These are phyloP conservation scores for Stipa capillata DNA, from an alignment of 176 grass and related monocot genomes.

Conservation along the genomic window DNA sequence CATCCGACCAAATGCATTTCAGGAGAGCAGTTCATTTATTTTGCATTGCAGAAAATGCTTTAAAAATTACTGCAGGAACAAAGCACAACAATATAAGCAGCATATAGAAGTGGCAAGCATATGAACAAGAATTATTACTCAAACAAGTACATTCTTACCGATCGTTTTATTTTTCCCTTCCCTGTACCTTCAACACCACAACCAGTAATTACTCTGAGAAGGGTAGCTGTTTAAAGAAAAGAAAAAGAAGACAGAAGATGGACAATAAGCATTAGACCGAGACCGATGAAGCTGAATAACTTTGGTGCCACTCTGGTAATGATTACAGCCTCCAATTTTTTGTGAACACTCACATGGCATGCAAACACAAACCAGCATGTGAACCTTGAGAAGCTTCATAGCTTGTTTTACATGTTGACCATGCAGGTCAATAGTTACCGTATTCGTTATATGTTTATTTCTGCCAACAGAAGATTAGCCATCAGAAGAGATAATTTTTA, in stretches of 20 bases:
- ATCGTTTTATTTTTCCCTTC: slow-evolving; percentile 76
- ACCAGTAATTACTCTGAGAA: slow-evolving; percentile 87
- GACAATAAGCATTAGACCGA: slow-evolving; percentile 20
- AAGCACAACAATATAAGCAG: neutral
- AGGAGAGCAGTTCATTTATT: neutral
- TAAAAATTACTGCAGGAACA: neutral
- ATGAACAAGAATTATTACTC: neutral
- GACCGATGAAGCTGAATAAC: neutral
- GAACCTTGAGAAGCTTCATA: slow-evolving; percentile 72
- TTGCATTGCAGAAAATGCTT: neutral
- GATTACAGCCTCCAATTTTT: neutral
- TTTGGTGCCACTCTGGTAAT: neutral
- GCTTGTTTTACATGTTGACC: slow-evolving; percentile 91
- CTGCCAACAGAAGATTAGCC: slow-evolving; percentile 37
- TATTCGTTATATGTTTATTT: slow-evolving; percentile 85
- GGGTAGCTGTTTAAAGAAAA: slow-evolving; percentile 43
- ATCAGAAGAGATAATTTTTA: neutral
- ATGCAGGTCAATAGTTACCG: slow-evolving; percentile 83
- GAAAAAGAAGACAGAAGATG: neutral
- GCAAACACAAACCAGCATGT: slow-evolving; percentile 66
- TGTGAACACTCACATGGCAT: slow-evolving; percentile 67
- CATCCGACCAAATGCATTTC: neutral
- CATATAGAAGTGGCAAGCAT: neutral
- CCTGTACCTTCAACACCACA: slow-evolving; percentile 69
- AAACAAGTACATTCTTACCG: slow-evolving; percentile 43